Evolutionary conservation across 2,329 filamentous ascomycete species (phyloP), one percentile per base, ranked within the genome.

Genomic region (Colletotrichum agaves): DNA sequence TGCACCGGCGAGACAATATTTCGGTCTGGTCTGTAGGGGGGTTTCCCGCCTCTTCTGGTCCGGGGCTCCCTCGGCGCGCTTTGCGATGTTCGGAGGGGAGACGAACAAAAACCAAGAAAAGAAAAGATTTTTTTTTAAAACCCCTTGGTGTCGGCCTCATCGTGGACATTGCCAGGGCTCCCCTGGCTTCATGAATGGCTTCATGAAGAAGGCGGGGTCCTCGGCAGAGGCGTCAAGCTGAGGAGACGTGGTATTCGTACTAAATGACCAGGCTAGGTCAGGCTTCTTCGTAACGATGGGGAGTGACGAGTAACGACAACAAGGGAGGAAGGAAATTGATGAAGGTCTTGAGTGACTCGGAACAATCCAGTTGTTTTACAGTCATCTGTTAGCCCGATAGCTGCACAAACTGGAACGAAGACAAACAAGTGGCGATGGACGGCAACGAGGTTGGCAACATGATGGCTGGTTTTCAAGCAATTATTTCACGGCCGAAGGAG

Each of bases 211-310:
- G 41, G 39, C 41, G 19, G 19, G 43, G 44, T 49, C 35, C 33
- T 52, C 47, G 59, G 47, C 37, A 23, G 49, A 27, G 39, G 59
- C 47, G 37, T 56, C 37, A 62, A 35, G 49, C 50, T 62, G 52
- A 41, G 41, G 52, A 44, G 46, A 46, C 10, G 27, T 39, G 11
- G 50, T 47, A n/a, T n/a, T n/a, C n/a, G n/a, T n/a, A 41, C 31
- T 49, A 43, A 41, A 39, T n/a, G 19, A 37, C n/a, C 47, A 17
- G 27, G 31, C 10, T 21, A 44, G 13, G 31, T 23, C 35, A 33
- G 13, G 19, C 17, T 55, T 43, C 11, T 37, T 46, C 49, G 13
- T 10, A 58, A 33, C 33, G n/a, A 57, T 41, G 31, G n/a, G 50
- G 61, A 31, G 27, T 41, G 21, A 15, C 31, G 17, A 6, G 27